Evolutionary conservation across 1,284 basidiomycete genomes (phyloP).

Genomic region (Sporisorium scitamineum): DNA sequence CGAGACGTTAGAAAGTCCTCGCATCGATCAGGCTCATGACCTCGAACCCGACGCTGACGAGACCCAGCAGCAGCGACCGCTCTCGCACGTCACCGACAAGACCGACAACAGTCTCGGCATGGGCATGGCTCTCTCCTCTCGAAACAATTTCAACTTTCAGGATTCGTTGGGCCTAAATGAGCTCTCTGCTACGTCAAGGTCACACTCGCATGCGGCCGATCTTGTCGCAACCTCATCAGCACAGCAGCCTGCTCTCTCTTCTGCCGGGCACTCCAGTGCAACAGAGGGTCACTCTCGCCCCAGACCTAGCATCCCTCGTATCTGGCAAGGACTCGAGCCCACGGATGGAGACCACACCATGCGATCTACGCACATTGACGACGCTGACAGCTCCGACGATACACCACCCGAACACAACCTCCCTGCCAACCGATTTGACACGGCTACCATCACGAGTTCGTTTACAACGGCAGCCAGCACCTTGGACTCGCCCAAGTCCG

Average conservation of each 20-base stretch:
- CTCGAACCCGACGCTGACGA: constrained; percentile 4
- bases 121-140: constrained; percentile 20
- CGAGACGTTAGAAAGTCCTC: constrained; percentile 26
- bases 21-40: constrained; percentile 1
- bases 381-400: constrained; percentile 36
- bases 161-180: constrained; percentile 21
- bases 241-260: constrained; percentile 1
- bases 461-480: constrained; percentile 43
- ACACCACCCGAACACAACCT: constrained; percentile 25
- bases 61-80: constrained; percentile 5
- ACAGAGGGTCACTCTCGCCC: constrained; percentile 26
- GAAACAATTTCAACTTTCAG: constrained; percentile 25
- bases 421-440: constrained; percentile 42
- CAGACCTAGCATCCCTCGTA: constrained; percentile 42
- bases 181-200: constrained; percentile 17
- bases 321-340: constrained; percentile 50
- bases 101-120: constrained; percentile 27
- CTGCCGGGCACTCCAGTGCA: constrained; percentile 12
- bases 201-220: constrained; percentile 5
- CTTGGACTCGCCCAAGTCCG: constrained; percentile 32
- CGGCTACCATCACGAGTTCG: constrained; percentile 36
- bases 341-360: constrained; percentile 24
- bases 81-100: constrained; percentile 27
- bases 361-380: constrained; percentile 33
- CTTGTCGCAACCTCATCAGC: constrained; percentile 1